Base-by-base conservation (phyloP, 768 basidiomycete species). In the Naematelia encephala region DNA sequence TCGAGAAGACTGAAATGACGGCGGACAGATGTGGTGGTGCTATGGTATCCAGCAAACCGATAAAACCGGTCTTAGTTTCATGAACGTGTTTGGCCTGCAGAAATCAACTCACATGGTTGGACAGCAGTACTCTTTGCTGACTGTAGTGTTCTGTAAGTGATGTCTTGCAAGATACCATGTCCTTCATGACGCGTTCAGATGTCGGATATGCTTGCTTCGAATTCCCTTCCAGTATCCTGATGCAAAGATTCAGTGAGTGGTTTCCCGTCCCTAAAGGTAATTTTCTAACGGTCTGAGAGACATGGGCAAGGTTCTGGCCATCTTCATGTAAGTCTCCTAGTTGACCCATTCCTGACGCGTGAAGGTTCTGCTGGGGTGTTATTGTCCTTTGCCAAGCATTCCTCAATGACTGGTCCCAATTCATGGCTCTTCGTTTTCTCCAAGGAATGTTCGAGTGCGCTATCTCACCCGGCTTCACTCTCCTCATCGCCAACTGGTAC, bases 31-130 rank as follows among this genome's bases (percentile, higher is more conserved):
- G 66, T 70, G 69, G 66, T 60, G 57, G 58, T 56, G 57, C 34
- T 67, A 70, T 23, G 68, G 68, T 29, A 67, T 70, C n/a, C 68
- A 70, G 43, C 68, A 69, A 49, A 55, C 63, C 2, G 62, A 69
- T 44, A 66, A 69, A 53, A 67, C 65, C 1, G 63, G 58, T 56
- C 58, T 21, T 29, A 3, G 44, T 29, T 8, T 39, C 34, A 39
- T 8, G 64, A 61, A 60, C 19, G 51, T 63, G 13, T 67, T 49
- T 34, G 65, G 65, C 28, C 29, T 67, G 13, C 56, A 60, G 16
- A 51, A 54, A 19, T 34, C 44, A 5, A 69, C 64, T 0, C 54
- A 51, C n/a, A 58, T 69, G 62, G 48, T 51, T n/a, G 65, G 65
- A 11, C 34, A 60, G 12, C 65, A 69, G 52, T 69, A 67, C 57